These are phyloP conservation scores for Leptodermis oblonga DNA, from an alignment of 257 asterid genomes.

Conservation along the genomic window DNA sequence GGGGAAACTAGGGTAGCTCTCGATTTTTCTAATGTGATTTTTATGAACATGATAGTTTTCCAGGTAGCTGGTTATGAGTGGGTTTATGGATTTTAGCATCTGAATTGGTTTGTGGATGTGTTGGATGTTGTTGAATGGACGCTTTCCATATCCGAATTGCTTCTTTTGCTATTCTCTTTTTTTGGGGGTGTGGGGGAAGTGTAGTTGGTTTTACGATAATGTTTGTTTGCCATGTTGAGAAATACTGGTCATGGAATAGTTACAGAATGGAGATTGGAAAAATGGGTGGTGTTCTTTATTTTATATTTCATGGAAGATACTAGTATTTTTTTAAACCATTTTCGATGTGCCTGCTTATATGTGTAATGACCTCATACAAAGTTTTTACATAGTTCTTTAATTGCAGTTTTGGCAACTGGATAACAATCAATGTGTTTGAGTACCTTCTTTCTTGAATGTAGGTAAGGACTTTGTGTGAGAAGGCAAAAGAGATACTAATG, in stretches of 20 bases:
- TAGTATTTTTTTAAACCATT: neutral
- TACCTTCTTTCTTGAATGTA: slow-evolving; percentile 30
- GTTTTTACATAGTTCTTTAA: neutral
- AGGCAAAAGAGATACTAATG: slow-evolving; percentile 91
- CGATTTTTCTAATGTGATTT: neutral
- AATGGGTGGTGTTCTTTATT: neutral
- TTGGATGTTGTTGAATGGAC: neutral
- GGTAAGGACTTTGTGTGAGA: slow-evolving; percentile 85
- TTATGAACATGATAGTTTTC: neutral
- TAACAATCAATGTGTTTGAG: neutral
- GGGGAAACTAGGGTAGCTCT: neutral
- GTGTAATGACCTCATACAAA: neutral
- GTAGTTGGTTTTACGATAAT: neutral
- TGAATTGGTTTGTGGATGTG: neutral
- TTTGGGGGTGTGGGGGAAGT: neutral
- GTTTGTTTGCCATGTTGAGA: neutral
- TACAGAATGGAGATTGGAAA: neutral
- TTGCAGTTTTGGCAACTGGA: neutral
- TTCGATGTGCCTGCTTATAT: neutral
- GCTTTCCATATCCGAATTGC: neutral
- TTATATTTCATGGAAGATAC: neutral
- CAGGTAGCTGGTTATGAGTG: neutral
- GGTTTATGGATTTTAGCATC: neutral
- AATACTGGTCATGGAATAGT: neutral
- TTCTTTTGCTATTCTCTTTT: neutral